Evolutionary conservation across 1,139 yeast genomes (phyloP), one percentile per base, ranked within the genome.

Genomic region (Fermentozyma sake): DNA sequence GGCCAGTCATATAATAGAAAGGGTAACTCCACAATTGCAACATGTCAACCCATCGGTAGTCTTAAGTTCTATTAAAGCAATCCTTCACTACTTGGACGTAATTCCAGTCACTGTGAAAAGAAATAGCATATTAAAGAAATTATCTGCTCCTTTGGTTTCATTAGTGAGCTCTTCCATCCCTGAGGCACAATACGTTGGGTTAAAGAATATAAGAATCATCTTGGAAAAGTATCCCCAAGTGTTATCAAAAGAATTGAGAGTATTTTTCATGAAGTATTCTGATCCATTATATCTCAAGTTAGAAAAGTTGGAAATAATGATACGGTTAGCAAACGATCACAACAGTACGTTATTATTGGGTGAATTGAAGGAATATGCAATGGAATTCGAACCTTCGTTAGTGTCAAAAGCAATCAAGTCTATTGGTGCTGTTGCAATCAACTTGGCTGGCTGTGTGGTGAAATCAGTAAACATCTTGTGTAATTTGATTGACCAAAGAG

Each of bases 31-130:
- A 6, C 98, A 91, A 57, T 73, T 93, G 46, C 99, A 93, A 58
- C 99, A 93, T 55, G 97, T 85, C 16, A 93, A 93, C 51, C 95
- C 98, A 1, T 83, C 96, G 3, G 97, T 93, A 18, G 97, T 93
- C 3, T 65, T 93, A 42, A 77, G 89, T 17, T 76, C 96, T 0
- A 79, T 93, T 37, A 86, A 87, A 49, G 86, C 86, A 2, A 77
- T 91, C 7, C 55, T 93, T 19, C 76, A 76, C 34, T 95, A 87
- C 51, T 42, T 85, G 30, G 76, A 75, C n/a, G 53, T 61, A 15
- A 60, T 80, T 16, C 47, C 58, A 9, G 47, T 44, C 10, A 50
- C 52, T 10, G 57, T 59, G 3, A 55, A 54, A 31, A 49, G 49
- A 32, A 59, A 62, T 6, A 46, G 56, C 3, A 61, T 80, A 16